phyloP scores from a whole-genome alignment of 1,284 basidiomycete species.

The Moesziomyces globuligerus region DNA sequence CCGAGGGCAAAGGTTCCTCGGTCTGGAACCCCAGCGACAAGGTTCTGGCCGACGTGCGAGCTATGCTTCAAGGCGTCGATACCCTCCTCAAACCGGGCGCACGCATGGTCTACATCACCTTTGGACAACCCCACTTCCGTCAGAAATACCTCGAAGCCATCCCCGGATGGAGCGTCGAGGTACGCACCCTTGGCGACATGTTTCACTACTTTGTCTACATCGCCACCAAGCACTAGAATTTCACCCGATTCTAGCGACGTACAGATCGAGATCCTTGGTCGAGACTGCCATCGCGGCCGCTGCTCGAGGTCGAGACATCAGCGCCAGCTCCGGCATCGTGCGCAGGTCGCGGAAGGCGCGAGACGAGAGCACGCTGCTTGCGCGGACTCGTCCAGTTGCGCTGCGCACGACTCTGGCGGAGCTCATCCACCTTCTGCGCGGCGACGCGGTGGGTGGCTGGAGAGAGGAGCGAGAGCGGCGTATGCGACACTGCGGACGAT shows the following conservation, averaged over 20 bases:
- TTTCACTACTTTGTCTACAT: conserved; percentile 65
- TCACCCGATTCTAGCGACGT: not conserved
- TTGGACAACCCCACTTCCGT: conserved; percentile 63
- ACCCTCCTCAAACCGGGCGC: conserved; percentile 53
- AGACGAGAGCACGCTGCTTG: not conserved
- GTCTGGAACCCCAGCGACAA: conserved; percentile 57
- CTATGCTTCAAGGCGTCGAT: conserved; percentile 56
- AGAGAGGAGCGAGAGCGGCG: conserved; percentile 38
- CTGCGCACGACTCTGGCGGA: conserved; percentile 14
- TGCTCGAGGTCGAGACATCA: not conserved
- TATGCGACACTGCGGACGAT: conserved; percentile 35
- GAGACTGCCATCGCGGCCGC: conserved; percentile 6
- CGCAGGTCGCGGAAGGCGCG: too few relatives aligned
- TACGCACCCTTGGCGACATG: conserved; percentile 53
- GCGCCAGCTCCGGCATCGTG: not conserved
- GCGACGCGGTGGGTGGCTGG: conserved; percentile 32
- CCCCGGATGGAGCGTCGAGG: conserved; percentile 50
- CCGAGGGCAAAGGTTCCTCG: conserved; percentile 42
- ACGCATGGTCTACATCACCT: conserved; percentile 62
- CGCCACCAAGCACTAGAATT: conserved; percentile 17
- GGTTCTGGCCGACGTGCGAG: conserved; percentile 42
- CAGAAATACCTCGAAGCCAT: conserved; percentile 41
- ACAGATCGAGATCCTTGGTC: not conserved
- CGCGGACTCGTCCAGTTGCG: conserved; percentile 36
- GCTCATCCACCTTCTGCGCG: conserved; percentile 20